Conservation (phyloP, 257 asterid genomes). For the Solanum pennellii region DNA sequence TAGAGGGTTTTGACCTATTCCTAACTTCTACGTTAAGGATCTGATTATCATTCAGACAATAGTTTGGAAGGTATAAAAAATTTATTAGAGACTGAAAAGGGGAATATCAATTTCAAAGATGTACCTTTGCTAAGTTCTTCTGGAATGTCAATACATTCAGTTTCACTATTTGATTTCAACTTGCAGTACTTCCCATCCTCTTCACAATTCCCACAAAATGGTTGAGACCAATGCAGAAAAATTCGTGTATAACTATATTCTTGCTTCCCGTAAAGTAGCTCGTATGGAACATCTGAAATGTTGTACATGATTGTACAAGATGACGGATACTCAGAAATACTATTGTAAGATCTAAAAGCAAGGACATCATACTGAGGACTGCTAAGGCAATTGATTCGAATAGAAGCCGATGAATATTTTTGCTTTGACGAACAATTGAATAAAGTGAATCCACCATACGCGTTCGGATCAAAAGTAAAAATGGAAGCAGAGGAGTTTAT, state of each 20-base stretch:
- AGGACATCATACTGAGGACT: conserved; percentile 18
- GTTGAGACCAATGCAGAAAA: conserved; percentile 35
- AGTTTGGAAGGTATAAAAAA: not conserved
- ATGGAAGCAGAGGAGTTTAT: not conserved
- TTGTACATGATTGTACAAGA: conserved; percentile 49
- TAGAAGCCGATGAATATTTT: not conserved
- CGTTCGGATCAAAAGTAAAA: not conserved
- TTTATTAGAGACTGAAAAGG: not conserved
- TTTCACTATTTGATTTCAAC: conserved; percentile 27
- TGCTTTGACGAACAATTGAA: not conserved
- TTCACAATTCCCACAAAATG: conserved; percentile 54
- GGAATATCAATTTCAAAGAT: not conserved
- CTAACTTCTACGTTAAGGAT: not conserved
- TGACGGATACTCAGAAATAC: conserved; percentile 18
- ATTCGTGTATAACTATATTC: not conserved
- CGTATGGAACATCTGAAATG: conserved; percentile 28
- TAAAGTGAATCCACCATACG: not conserved
- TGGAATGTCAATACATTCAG: conserved; percentile 34
- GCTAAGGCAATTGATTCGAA: conserved; percentile 32
- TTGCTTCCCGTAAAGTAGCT: conserved; percentile 6
- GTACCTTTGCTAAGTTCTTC: conserved; percentile 1
- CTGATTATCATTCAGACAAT: not conserved
- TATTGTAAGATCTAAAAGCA: conserved; percentile 15
- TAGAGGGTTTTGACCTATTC: not conserved
- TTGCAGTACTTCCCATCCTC: conserved; percentile 27